These are phyloP conservation scores for Diaporthe australafricana DNA, from an alignment of 2,329 filamentous ascomycete genomes.

Conservation along the genomic window DNA sequence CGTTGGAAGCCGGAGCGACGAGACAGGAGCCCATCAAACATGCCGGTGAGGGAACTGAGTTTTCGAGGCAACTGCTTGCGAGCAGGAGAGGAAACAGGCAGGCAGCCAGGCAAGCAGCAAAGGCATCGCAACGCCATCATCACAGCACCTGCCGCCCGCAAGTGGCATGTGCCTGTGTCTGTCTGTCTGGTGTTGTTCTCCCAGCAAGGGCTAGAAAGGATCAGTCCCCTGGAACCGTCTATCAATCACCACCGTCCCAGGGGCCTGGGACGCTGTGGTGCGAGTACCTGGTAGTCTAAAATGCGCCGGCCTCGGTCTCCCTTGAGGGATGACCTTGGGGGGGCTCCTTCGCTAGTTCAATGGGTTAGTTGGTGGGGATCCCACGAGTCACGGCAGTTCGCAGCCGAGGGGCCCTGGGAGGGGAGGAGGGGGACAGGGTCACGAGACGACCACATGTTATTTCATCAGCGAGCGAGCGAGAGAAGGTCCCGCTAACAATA, in stretches of 20 bases:
- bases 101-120: neutral
- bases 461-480: neutral
- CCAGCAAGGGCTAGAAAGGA: neutral
- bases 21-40: neutral
- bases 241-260: constrained; percentile 8
- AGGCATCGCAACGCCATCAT: neutral
- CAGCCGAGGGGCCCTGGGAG: neutral
- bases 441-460: constrained; percentile 17
- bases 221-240: neutral
- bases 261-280: constrained; percentile 8
- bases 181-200: neutral
- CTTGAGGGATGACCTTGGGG: neutral
- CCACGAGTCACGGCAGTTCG: constrained; percentile 28
- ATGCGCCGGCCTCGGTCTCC: constrained; percentile 15
- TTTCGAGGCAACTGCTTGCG: constrained; percentile 9
- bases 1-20: neutral
- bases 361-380: constrained; percentile 19
- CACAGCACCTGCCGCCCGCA: too few relatives aligned
- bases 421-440: neutral
- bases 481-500: constrained; percentile 11
- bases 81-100: neutral
- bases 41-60: neutral
- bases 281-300: constrained; percentile 5
- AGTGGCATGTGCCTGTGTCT: neutral
- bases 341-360: neutral